Conservation (phyloP, 2,329 filamentous ascomycete genomes). For the Pestalotiopsis sp. region DNA sequence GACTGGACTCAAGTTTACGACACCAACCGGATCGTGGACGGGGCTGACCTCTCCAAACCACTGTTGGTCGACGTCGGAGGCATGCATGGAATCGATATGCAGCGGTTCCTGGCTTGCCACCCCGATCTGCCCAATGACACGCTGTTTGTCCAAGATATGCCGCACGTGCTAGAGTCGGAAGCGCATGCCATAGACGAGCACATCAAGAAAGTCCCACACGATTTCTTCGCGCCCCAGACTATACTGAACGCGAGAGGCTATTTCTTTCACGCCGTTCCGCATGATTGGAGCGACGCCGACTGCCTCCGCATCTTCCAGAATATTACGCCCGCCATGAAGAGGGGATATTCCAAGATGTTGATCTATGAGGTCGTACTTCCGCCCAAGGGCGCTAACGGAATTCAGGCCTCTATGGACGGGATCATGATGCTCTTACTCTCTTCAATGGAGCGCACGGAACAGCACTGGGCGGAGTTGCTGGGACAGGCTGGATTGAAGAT, state of each 20-base stretch:
- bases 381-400: neutral
- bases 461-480: conserved; percentile 3
- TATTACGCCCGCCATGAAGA: conserved; percentile 58
- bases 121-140: conserved; percentile 32
- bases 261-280: conserved; percentile 36
- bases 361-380: conserved; percentile 25
- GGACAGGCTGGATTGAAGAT: neutral
- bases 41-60: conserved; percentile 29
- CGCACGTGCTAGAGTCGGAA: conserved; percentile 23
- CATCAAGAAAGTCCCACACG: conserved; percentile 30
- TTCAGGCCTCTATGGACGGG: conserved; percentile 6
- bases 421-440: conserved; percentile 9
- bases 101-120: conserved; percentile 31
- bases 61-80: conserved; percentile 44
- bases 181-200: conserved; percentile 14
- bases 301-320: conserved; percentile 34
- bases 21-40: conserved; percentile 23
- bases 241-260: conserved; percentile 27
- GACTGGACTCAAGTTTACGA: conserved; percentile 29
- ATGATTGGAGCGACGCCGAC: conserved; percentile 41
- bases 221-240: conserved; percentile 36
- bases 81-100: conserved; percentile 40
- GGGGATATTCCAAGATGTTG: conserved; percentile 42
- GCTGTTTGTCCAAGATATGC: conserved; percentile 42
- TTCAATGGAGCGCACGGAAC: conserved; percentile 5